Evolutionary conservation across 2,329 filamentous ascomycete species (phyloP), one percentile per base, ranked within the genome.

Genomic region (Colletotrichum destructivum): DNA sequence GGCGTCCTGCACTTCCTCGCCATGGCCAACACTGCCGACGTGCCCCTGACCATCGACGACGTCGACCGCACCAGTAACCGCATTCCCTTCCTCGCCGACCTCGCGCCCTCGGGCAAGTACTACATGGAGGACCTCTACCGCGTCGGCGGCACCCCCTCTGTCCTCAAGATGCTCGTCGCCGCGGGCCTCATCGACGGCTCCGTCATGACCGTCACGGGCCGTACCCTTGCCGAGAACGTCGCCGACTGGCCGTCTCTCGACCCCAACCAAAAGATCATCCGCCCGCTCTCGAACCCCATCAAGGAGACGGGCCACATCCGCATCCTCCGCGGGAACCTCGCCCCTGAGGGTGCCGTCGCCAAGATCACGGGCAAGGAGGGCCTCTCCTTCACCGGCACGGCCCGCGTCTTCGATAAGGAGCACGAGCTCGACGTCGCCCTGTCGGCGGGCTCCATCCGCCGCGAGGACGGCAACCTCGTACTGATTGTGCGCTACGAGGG

Each of bases 291-390:
- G 15, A 75, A 89, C 77, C 88, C 88, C 62, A 96, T 97, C 86
- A 98, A 98, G 81, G 75, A 87, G 1, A 94, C 91, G 0, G 96
- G 96, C 54, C 96, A 98, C 81, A 88, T 98, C 72, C 94, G 96
- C 81, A 93, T 98, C 72, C 88, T 98, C 4, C 89, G 90, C 71
- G 96, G 96, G 23, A 98, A 97, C 80, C 88, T 98, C 42, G 94
- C 95, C 3, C 96, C 96, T 1, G 93, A 91, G 13, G 96, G 96
- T 44, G 93, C 95, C 1, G 95, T 98, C 1, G 95, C 95, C 72
- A 98, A 98, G 83, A 98, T 98, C 81, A 98, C 96, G 0, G 96
- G 96, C 46, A 98, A 98, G 81, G 96, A 98, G 81, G 96, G 96
- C 2, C 88, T 95, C 8, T 86, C 84, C 15, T 98, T 98, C 82